phyloP scores from a whole-genome alignment of 2,329 filamentous ascomycete genomes.

The Daldinia eschscholtzii region DNA sequence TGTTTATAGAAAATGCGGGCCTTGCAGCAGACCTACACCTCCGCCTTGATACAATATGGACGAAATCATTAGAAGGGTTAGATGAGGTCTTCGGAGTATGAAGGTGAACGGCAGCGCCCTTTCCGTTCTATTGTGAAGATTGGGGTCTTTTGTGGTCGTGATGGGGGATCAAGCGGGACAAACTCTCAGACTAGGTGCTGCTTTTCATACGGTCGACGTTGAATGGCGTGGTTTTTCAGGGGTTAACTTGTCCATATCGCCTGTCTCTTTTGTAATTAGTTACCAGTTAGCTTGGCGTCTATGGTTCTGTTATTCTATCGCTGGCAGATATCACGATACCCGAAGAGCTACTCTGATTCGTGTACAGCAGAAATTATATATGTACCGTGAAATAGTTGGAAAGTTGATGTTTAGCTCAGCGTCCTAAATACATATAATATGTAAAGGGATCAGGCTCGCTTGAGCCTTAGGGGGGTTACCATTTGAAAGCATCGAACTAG shows the following conservation, averaged over 20 bases:
- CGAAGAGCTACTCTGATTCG: not conserved
- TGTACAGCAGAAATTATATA: not conserved
- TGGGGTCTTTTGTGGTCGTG: not conserved
- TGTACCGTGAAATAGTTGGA: not conserved
- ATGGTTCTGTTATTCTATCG: not conserved
- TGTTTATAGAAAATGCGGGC: constrained; percentile 21
- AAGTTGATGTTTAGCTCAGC: not conserved
- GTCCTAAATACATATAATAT: not conserved
- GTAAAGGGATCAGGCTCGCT: not conserved
- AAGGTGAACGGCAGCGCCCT: not conserved
- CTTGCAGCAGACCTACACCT: constrained; percentile 24
- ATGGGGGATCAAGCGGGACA: not conserved
- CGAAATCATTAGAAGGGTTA: not conserved
- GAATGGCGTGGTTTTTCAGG: not conserved
- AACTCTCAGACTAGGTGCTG: not conserved
- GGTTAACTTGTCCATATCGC: not conserved
- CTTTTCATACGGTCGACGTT: not conserved
- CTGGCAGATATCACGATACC: not conserved
- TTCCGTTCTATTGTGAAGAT: not conserved
- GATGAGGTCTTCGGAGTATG: not conserved
- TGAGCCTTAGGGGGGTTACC: not conserved
- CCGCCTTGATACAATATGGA: constrained; percentile 4
- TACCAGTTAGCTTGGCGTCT: not conserved
- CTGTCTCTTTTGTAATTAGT: not conserved
- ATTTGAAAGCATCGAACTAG: not conserved